Percentiles rank a stretch among this genome's conserved stretches.
Conservation (phyloP, 2,329 filamentous ascomycete genomes). For the Pseudopithomyces maydicus region DNA sequence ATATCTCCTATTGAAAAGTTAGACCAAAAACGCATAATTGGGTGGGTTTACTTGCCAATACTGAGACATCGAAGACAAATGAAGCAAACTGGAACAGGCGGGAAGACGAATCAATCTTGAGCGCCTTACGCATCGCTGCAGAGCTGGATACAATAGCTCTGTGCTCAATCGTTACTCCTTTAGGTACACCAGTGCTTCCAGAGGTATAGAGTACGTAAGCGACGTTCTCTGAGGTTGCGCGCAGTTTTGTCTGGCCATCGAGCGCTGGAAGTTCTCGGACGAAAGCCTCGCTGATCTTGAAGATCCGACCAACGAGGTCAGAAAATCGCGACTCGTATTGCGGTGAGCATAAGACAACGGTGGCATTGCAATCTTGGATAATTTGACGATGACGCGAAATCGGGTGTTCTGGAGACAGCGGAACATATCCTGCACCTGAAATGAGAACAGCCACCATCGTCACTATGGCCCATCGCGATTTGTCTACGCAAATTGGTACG, state of each 20-base stretch:
- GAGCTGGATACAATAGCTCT: conserved; percentile 33
- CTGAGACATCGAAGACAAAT: conserved; percentile 40
- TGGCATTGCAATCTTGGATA: conserved; percentile 31
- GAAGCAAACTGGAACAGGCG: conserved; percentile 44
- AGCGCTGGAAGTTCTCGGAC: conserved; percentile 21
- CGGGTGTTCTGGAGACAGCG: conserved; percentile 34
- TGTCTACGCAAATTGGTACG: conserved; percentile 43
- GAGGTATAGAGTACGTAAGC: conserved; percentile 41
- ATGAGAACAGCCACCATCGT: conserved; percentile 44
- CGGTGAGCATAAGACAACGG: conserved; percentile 35
- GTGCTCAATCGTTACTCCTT: conserved; percentile 40
- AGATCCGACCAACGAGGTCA: conserved; percentile 21
- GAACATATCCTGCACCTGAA: conserved; percentile 40
- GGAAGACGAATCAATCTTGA: conserved; percentile 32
- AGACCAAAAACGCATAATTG: background rate
- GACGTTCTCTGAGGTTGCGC: conserved; percentile 23
- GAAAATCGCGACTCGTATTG: conserved; percentile 26
- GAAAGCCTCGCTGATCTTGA: conserved; percentile 21
- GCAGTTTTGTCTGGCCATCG: conserved; percentile 11
- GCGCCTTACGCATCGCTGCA: conserved; percentile 31
- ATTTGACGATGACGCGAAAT: conserved; percentile 32
- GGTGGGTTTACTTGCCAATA: conserved; percentile 16
- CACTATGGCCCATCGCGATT: conserved; percentile 44
- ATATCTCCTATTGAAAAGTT: conserved; percentile 25
- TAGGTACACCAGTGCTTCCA: conserved; percentile 40